These are phyloP conservation scores for Xylaria sp. DNA, from an alignment of 2,329 filamentous ascomycete species.

Conservation along the genomic window DNA sequence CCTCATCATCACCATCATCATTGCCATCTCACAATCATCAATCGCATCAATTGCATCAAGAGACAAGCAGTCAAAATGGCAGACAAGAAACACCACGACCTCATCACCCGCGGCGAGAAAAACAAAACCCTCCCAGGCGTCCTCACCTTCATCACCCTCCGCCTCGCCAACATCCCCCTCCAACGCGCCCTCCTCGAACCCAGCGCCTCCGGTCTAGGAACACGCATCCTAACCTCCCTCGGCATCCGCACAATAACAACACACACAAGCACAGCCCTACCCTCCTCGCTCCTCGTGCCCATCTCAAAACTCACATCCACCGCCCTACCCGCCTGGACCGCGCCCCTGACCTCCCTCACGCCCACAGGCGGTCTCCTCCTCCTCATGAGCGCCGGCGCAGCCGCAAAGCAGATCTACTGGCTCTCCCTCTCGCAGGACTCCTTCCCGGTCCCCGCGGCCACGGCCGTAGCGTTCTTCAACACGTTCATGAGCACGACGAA, in stretches of 20 bases:
- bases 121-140: slow-evolving; percentile 33
- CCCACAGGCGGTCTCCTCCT: slow-evolving; percentile 48
- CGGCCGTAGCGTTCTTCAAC: slow-evolving; percentile 47
- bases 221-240: slow-evolving; percentile 41
- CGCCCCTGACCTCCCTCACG: slow-evolving; percentile 37
- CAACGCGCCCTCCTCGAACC: slow-evolving; percentile 24
- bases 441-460: slow-evolving; percentile 40
- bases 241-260: slow-evolving; percentile 33
- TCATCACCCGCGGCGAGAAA: slow-evolving; percentile 37
- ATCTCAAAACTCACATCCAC: not conserved
- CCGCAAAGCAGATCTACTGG: slow-evolving; percentile 54
- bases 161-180: slow-evolving; percentile 31
- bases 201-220: slow-evolving; percentile 37
- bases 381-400: slow-evolving; percentile 46
- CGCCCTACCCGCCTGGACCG: slow-evolving; percentile 17
- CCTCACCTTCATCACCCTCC: slow-evolving; percentile 37
- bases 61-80: not conserved
- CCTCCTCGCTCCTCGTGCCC: slow-evolving; percentile 35
- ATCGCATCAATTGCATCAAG: not conserved
- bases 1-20: not conserved
- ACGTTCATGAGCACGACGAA: slow-evolving; percentile 50
- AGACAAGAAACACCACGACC: slow-evolving; percentile 26
- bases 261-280: slow-evolving; percentile 29
- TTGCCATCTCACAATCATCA: not conserved
- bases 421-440: slow-evolving; percentile 45